Evolutionary conservation across 257 asterid species (phyloP).

Genomic region (Nicotiana attenuata): DNA sequence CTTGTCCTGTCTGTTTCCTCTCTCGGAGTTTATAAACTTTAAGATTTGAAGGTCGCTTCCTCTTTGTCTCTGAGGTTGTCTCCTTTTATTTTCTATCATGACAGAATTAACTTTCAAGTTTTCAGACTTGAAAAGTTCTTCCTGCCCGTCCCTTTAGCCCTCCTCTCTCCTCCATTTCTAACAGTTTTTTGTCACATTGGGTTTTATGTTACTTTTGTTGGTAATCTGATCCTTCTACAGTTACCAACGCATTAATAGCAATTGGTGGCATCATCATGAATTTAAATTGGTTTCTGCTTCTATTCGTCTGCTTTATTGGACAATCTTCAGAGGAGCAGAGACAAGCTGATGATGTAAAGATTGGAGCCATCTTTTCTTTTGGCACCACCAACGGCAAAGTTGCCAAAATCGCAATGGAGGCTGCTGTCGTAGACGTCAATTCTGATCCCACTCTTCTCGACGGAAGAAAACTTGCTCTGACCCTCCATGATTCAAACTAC

Average conservation of each 20-base stretch:
- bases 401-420: constrained; percentile 65
- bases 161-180: background rate
- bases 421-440: constrained; percentile 75
- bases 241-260: background rate
- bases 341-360: constrained; percentile 32
- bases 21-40: background rate
- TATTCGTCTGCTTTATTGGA: constrained; percentile 7
- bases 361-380: constrained; percentile 66
- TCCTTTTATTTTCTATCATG: background rate
- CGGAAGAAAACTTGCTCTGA: constrained; percentile 45
- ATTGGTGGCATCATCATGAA: background rate
- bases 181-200: background rate
- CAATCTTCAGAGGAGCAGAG: constrained; percentile 1
- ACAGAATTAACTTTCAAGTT: background rate
- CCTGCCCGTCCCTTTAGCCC: background rate
- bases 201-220: background rate
- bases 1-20: background rate
- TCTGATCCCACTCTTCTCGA: constrained; percentile 54
- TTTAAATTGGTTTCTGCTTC: constrained; percentile 2
- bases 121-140: background rate
- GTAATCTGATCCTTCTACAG: background rate
- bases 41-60: background rate
- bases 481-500: constrained; percentile 53
- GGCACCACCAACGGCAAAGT: constrained; percentile 56
- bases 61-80: background rate